Evolutionary conservation across 208 protist genomes (phyloP).

Genomic region (Trypanosoma scelopori): DNA sequence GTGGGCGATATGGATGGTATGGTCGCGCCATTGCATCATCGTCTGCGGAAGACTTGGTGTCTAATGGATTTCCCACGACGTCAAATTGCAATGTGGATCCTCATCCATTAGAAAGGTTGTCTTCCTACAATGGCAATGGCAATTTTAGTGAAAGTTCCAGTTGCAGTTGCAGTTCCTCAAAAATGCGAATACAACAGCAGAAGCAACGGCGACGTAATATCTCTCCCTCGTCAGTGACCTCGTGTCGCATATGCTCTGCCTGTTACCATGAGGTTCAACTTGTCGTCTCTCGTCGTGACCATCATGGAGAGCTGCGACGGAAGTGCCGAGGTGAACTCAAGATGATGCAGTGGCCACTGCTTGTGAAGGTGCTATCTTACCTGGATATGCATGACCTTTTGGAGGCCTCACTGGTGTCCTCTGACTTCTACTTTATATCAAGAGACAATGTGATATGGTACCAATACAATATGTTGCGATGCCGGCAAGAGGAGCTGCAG

Average conservation of each 20-base stretch:
- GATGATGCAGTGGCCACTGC: conserved; percentile 69
- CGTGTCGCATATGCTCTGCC: conserved; percentile 44
- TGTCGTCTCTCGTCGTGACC: conserved; percentile 65
- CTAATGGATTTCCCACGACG: not conserved
- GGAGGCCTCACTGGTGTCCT: conserved; percentile 59
- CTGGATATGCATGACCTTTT: conserved; percentile 54
- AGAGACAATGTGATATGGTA: conserved; percentile 88
- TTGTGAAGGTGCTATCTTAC: conserved; percentile 77
- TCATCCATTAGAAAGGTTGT: no score
- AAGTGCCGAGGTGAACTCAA: conserved; percentile 84
- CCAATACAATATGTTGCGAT: conserved; percentile 80
- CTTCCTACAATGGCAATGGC: no score
- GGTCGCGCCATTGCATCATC: not conserved
- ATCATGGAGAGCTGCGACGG: conserved; percentile 60
- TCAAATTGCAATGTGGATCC: no score
- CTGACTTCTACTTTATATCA: conserved; percentile 88
- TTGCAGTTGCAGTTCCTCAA: not conserved
- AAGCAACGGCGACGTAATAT: not conserved
- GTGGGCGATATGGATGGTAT: not conserved
- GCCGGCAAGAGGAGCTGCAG: conserved; percentile 38
- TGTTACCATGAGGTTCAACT: conserved; percentile 88
- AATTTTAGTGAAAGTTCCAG: no score
- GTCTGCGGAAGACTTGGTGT: not conserved
- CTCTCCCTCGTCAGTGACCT: conserved; percentile 5
- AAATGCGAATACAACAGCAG: not conserved